Conservation (phyloP, 2,329 filamentous ascomycete genomes). For the Arthrinium puccinioides region DNA sequence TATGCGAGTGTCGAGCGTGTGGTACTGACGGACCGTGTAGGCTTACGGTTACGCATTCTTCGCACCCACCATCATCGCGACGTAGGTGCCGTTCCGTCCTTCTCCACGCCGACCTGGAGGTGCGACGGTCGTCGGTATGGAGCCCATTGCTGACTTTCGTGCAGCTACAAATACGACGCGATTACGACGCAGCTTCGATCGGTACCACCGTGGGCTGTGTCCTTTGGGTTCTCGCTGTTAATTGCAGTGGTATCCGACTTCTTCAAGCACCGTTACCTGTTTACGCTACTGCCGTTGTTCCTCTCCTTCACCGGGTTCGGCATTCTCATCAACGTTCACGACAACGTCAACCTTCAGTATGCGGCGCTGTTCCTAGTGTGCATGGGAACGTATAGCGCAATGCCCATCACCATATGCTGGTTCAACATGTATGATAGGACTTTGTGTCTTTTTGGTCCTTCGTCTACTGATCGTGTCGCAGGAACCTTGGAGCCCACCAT, state of each 20-base stretch:
- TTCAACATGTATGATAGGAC: constrained; percentile 66
- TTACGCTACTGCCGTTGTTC: constrained; percentile 60
- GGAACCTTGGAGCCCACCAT: constrained; percentile 49
- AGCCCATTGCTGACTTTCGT: neutral
- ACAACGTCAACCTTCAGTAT: constrained; percentile 63
- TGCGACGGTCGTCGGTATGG: neutral
- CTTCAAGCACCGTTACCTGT: constrained; percentile 65
- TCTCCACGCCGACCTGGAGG: no score
- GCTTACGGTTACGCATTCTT: constrained; percentile 77
- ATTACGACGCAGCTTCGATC: constrained; percentile 52
- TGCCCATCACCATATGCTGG: constrained; percentile 83
- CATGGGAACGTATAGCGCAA: constrained; percentile 75
- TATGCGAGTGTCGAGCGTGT: neutral
- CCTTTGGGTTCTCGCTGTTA: constrained; percentile 73
- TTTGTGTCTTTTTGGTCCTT: neutral
- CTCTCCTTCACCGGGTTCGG: constrained; percentile 68
- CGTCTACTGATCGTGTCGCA: neutral
- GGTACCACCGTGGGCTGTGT: constrained; percentile 54
- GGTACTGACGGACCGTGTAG: neutral
- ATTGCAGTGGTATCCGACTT: constrained; percentile 68
- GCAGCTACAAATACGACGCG: constrained; percentile 44
- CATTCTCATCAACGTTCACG: constrained; percentile 65
- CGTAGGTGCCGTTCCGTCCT: constrained; percentile 24
- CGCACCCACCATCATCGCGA: constrained; percentile 61
- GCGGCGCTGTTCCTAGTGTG: constrained; percentile 75